A percentile compares a stretch with the other conserved stretches of the same genome.
Evolutionary conservation across 75 land plant genomes (phyloP).

Genomic region (Gnetum montanum): DNA sequence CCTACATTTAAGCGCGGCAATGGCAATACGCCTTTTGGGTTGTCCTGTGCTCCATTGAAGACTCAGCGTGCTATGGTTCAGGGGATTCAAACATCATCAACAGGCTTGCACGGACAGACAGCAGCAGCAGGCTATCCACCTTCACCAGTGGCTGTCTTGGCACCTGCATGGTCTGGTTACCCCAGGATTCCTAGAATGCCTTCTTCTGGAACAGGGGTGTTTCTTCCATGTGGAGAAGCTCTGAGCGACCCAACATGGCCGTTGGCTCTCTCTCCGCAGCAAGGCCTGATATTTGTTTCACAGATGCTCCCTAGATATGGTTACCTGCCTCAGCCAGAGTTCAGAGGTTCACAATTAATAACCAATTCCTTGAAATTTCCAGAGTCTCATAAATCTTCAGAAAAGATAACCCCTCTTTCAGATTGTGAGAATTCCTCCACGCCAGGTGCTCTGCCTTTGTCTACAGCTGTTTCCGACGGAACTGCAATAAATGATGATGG

Average conservation of each 20-base stretch:
- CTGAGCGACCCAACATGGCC: background rate
- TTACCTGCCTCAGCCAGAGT: too few relatives aligned
- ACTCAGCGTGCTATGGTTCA: background rate
- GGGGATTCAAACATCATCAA: background rate
- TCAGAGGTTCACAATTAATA: too few relatives aligned
- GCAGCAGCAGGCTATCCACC: background rate
- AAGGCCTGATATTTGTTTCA: background rate
- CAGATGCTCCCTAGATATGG: background rate
- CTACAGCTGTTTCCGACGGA: too few relatives aligned
- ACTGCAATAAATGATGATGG: too few relatives aligned
- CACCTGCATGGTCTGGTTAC: background rate
- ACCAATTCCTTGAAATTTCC: too few relatives aligned
- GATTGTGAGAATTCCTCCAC: too few relatives aligned
- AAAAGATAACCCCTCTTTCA: too few relatives aligned
- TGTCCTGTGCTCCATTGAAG: background rate
- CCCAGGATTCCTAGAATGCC: background rate
- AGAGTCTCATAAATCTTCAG: too few relatives aligned
- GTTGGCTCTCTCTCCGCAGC: background rate
- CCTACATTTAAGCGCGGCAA: background rate
- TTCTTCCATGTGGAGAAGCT: conserved; percentile 1
- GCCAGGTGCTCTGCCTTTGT: too few relatives aligned
- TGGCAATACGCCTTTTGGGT: background rate
- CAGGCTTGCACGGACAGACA: background rate
- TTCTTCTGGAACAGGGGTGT: conserved; percentile 1
- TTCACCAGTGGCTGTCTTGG: background rate